phyloP scores from a whole-genome alignment of 148 eudicot species.

The Salicornia ramosissima region DNA sequence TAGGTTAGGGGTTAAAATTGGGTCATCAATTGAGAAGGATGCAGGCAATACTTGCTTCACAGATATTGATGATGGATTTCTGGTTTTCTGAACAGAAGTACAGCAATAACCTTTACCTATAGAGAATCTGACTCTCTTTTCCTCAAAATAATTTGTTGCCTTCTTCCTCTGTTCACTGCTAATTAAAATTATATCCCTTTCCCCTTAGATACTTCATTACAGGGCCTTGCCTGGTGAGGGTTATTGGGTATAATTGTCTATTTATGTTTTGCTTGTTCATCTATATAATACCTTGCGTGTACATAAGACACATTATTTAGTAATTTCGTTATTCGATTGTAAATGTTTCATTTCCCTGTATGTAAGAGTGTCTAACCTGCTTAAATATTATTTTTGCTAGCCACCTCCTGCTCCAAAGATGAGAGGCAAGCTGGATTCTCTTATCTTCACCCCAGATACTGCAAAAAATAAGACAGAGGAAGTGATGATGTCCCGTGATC shows the following conservation, averaged over 20 bases:
- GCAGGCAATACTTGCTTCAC: neutral
- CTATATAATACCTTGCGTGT: too few relatives aligned
- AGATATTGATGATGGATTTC: neutral
- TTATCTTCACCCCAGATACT: slow-evolving; percentile 60
- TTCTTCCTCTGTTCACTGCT: too few relatives aligned
- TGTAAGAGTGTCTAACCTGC: neutral
- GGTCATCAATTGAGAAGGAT: neutral
- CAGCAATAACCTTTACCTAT: too few relatives aligned
- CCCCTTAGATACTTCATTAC: too few relatives aligned
- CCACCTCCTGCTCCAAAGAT: slow-evolving; percentile 71
- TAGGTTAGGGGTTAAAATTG: neutral
- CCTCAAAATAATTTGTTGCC: too few relatives aligned
- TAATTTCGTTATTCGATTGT: neutral
- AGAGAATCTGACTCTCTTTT: too few relatives aligned
- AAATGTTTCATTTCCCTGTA: slow-evolving; percentile 1
- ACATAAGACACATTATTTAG: too few relatives aligned
- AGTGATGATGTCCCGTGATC: too few relatives aligned
- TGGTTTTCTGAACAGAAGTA: neutral
- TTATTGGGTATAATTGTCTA: too few relatives aligned
- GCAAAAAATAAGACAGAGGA: slow-evolving; percentile 40
- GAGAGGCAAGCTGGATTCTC: slow-evolving; percentile 86
- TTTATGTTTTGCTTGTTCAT: too few relatives aligned
- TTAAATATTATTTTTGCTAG: slow-evolving; percentile 31
- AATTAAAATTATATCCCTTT: too few relatives aligned
- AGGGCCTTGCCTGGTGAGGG: too few relatives aligned